Evolutionary conservation across 2,329 filamentous ascomycete genomes (phyloP), one percentile per base, ranked within the genome.

Genomic region (Xylariaceae sp.): DNA sequence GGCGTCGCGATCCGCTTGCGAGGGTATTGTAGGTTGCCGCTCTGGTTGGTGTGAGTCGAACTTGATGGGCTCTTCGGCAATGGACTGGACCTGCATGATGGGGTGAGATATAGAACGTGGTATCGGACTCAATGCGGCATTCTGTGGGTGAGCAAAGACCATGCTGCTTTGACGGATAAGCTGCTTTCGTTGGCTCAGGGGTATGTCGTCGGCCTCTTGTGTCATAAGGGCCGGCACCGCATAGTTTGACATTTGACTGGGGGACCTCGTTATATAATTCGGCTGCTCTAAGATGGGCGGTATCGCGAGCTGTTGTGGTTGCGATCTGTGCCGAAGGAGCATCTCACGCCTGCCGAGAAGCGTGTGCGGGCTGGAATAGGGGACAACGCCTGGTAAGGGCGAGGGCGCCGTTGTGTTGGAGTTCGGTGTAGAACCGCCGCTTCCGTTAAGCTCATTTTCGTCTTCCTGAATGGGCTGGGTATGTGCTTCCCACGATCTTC

Each of bases 161-260:
- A 76, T 62, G 66, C 78, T 81, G 63, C 71, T 78, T 48, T 82
- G 80, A 37, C 82, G 83, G 57, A 89, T 83, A 34, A 88, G 72
- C 51, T 82, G 75, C 57, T 81, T 82, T 49, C 89, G 85, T 66
- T 88, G 83, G 48, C 84, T 88, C 15, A 94, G 78, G 0, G 89
- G 87, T 65, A 93, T 78, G 58, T 92, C 83, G 61, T 92, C 89
- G 1, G 80, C 76, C 64, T 84, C 82, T 15, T 76, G 69, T 17
- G 70, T 71, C 7, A 70, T 42, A 9, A 64, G 55, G 61, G 57
- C 66, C 64, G 17, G 70, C 63, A 45, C 67, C 60, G 58, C 70
- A 57, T 76, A 73, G 62, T 76, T 74, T 2, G 73, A 75, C 2
- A 76, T 71, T 51, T 82, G 80, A 60, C 76, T 79, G 0, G 69